These are phyloP conservation scores for Athelia sp. DNA, from an alignment of 1,284 basidiomycete genomes.

Conservation along the genomic window DNA sequence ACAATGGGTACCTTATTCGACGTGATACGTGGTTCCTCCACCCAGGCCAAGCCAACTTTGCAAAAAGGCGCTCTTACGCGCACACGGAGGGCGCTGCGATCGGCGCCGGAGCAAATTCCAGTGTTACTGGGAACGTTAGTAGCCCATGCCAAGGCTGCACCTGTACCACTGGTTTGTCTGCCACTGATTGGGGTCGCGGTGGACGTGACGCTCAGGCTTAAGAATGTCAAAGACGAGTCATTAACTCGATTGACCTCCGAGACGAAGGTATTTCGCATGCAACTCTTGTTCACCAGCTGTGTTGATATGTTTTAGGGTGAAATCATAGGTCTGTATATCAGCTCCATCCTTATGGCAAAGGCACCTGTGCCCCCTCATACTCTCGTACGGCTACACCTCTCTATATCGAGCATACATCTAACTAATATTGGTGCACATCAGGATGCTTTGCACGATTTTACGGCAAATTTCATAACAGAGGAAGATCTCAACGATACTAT, in stretches of 20 bases:
- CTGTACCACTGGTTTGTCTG: conserved; percentile 41
- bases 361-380: conserved; percentile 42
- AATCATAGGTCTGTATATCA: conserved; percentile 49
- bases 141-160: conserved; percentile 40
- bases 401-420: background rate
- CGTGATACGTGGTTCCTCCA: conserved; percentile 44
- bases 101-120: conserved; percentile 42
- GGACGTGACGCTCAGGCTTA: conserved; percentile 59
- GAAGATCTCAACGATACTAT: conserved; percentile 48
- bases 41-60: conserved; percentile 52
- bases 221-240: conserved; percentile 41
- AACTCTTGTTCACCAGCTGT: background rate
- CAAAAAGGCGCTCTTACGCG: conserved; percentile 57
- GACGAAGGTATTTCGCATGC: conserved; percentile 34
- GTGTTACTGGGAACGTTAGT: conserved; percentile 46
- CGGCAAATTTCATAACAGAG: conserved; percentile 42
- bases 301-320: conserved; percentile 32
- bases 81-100: conserved; percentile 59
- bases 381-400: conserved; percentile 34
- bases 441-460: conserved; percentile 57
- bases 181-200: conserved; percentile 56
- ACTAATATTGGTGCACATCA: conserved; percentile 17
- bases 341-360: conserved; percentile 55
- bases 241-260: conserved; percentile 33
- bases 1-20: conserved; percentile 58